Percentiles rank a stretch among this genome's conserved stretches.
Evolutionary conservation across 2,329 filamentous ascomycete species (phyloP).

Genomic region (Fusarium sp.): DNA sequence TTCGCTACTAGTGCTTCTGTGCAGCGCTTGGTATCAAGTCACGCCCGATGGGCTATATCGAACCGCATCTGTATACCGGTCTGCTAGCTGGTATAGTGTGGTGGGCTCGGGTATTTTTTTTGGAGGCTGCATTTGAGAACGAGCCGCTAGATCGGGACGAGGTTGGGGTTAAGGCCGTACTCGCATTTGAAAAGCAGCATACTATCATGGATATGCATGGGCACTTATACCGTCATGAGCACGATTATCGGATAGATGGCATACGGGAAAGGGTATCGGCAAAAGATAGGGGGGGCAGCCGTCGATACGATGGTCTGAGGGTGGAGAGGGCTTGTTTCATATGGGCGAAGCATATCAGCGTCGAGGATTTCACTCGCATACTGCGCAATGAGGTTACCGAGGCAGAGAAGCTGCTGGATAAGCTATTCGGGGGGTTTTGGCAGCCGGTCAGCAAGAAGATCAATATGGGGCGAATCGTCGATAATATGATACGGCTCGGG

Average conservation of each 20-base stretch:
- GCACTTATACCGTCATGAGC: background rate
- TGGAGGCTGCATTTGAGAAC: too few species aligned
- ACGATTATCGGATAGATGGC: background rate
- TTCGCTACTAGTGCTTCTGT: too few species aligned
- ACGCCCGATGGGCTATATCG: too few species aligned
- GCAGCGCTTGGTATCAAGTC: too few species aligned
- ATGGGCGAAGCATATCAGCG: background rate
- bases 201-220: background rate
- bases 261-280: background rate
- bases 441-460: background rate
- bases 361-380: background rate
- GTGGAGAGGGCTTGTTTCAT: background rate
- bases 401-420: background rate
- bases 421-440: background rate
- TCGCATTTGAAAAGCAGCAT: background rate
- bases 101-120: too few species aligned
- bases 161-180: background rate
- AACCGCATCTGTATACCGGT: too few species aligned
- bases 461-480: background rate
- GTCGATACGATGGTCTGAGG: background rate
- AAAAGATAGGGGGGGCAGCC: background rate
- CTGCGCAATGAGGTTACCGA: background rate
- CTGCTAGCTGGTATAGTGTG: too few species aligned
- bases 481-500: background rate
- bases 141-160: background rate